A percentile compares a stretch with the other conserved stretches of the same genome.
These are phyloP conservation scores for Canariomyces notabilis DNA, from an alignment of 2,329 filamentous ascomycete species.

Conservation along the genomic window DNA sequence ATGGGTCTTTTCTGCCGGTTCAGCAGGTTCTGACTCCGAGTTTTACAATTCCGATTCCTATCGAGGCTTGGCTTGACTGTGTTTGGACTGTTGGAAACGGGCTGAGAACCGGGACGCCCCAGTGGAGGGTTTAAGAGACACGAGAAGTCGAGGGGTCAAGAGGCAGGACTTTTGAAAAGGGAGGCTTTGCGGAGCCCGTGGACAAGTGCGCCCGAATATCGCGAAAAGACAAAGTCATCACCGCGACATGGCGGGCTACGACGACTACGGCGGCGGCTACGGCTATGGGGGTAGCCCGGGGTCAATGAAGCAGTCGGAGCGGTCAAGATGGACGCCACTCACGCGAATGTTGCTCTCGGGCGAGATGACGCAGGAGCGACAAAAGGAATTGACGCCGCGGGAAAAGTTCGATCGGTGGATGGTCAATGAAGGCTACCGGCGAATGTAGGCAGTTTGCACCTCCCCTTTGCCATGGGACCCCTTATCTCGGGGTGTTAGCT, in stretches of 20 bases:
- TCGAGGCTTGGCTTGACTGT: too few species aligned
- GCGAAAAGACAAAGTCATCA: conserved; percentile 14
- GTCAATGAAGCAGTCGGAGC: conserved; percentile 53
- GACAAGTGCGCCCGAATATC: background rate
- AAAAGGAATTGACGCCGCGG: conserved; percentile 60
- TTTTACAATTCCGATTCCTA: conserved; percentile 16
- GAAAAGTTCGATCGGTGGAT: conserved; percentile 82
- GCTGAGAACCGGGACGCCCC: conserved; percentile 13
- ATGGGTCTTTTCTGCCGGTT: conserved; percentile 35
- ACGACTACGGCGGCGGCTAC: conserved; percentile 31
- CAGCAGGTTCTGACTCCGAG: conserved; percentile 52
- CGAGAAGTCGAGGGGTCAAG: conserved; percentile 8
- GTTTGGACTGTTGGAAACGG: conserved; percentile 10
- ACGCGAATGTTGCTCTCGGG: conserved; percentile 79
- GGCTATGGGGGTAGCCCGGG: conserved; percentile 22
- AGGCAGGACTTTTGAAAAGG: conserved; percentile 6
- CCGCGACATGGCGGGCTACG: conserved; percentile 33
- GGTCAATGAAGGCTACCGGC: conserved; percentile 80
- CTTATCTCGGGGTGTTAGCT: conserved; percentile 6
- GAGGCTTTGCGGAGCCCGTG: conserved; percentile 11
- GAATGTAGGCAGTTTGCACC: conserved; percentile 65
- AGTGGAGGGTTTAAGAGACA: conserved; percentile 12
- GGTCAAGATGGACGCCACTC: conserved; percentile 76
- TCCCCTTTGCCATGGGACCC: background rate
- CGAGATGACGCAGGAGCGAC: conserved; percentile 71